Conservation (phyloP, 176 grass and related monocot genomes). For the Carex myosuroides region DNA sequence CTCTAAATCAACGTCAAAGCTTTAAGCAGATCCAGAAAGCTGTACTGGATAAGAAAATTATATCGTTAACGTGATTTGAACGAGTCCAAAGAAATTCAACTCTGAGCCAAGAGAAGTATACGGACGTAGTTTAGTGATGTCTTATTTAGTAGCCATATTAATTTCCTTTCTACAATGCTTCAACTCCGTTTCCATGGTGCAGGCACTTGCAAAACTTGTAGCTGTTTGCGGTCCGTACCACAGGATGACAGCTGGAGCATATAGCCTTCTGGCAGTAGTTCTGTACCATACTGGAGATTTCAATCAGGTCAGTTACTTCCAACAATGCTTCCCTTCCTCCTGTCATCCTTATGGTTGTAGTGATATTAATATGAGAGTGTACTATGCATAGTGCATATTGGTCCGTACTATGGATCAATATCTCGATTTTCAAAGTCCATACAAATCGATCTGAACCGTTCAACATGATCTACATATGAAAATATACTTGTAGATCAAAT, state of each 20-base stretch:
- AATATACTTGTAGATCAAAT: too few species aligned
- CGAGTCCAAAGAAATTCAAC: neutral
- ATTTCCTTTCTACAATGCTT: neutral
- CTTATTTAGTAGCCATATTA: neutral
- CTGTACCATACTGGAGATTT: slow-evolving; percentile 99
- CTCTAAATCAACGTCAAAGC: neutral
- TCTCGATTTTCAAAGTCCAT: too few species aligned
- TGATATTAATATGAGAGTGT: neutral
- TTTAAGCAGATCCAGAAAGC: neutral
- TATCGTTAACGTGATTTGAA: neutral
- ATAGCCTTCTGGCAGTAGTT: slow-evolving; percentile 97
- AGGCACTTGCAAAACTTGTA: slow-evolving; percentile 99
- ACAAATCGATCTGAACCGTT: too few species aligned
- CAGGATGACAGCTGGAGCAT: slow-evolving; percentile 98
- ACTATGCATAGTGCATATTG: too few species aligned
- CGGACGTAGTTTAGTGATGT: neutral
- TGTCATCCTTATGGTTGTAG: neutral
- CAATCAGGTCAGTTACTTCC: slow-evolving; percentile 59
- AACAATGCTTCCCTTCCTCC: neutral
- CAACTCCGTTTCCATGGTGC: slow-evolving; percentile 8
- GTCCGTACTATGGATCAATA: too few species aligned
- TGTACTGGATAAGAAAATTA: neutral
- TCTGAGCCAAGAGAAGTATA: neutral
- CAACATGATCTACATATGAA: too few species aligned
- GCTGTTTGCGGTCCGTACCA: slow-evolving; percentile 97